Base-by-base conservation (phyloP, 2,329 filamentous ascomycete species). In the Magnaporthiopsis rhizophila region DNA sequence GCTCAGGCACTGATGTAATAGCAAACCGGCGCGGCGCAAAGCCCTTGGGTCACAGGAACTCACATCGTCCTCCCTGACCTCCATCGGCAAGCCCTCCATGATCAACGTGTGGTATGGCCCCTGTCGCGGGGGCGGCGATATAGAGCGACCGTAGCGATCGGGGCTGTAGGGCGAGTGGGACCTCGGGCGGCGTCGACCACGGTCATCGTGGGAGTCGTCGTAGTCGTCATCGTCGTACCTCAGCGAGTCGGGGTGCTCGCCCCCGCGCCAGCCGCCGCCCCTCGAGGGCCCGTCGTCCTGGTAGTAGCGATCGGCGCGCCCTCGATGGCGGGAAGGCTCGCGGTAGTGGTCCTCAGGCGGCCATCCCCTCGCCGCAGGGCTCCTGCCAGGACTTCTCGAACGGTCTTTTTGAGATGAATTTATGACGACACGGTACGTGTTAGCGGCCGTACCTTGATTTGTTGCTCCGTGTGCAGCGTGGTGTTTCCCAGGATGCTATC, bases 21-120 rank as follows among this genome's bases (percentile, higher is more conserved):
- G 5, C 13, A 38, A 38, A 18, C 5, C 13, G 1, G 36, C 13
- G 36, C 13, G 36, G 36, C 36, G 13, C 13, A 38, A 5, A 15
- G 36, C 36, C 36, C 36, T 13, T 38, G 36, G 2, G 36, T 18
- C 24, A 12, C 7, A 58, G 24, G 65, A 69, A 73, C 80, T 74
- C 78, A 85, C 82, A 75, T 84, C 80, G 71, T 77, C 76, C 72
- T 81, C 75, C 65, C 80, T 79, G 65, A 83, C 75, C 64, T 78
- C 78, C 65, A 75, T 71, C 38, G 82, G 80, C 64, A 86, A 69
- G 64, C 82, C 82, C 69, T 86, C 83, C 58, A 86, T 74, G 63
- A 86, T 83, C 62, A 86, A 61, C 72, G 73, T 45, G 67, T 72
- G 45, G 72, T 76, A 65, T 8, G 56, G 32, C 2, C 24, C 32